Percentiles rank a stretch among this genome's conserved stretches.
Evolutionary conservation across 2,329 filamentous ascomycete species (phyloP).

Genomic region (Leptographium procerum): DNA sequence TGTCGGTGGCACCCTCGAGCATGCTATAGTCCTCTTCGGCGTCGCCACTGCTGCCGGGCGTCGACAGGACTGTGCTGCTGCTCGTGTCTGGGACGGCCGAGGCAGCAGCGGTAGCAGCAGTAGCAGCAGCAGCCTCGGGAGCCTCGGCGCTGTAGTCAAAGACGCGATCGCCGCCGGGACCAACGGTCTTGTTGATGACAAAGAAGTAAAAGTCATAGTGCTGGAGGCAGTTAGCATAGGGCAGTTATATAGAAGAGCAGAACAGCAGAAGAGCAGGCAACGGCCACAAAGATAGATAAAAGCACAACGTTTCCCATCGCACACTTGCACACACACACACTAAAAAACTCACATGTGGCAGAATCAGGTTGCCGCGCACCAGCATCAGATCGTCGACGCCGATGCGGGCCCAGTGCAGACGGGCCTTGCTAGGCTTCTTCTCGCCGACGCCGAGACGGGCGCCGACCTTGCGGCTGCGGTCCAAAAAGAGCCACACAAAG

Average conservation of each 20-base stretch:
- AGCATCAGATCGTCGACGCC: conserved; percentile 93
- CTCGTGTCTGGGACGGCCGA: conserved; percentile 3
- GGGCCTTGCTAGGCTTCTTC: conserved; percentile 50
- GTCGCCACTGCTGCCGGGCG: conserved; percentile 17
- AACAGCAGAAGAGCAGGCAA: not conserved
- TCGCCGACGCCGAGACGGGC: conserved; percentile 68
- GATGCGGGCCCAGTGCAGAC: conserved; percentile 81
- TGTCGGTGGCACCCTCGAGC: conserved; percentile 66
- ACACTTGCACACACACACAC: not conserved
- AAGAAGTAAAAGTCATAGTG: conserved; percentile 98
- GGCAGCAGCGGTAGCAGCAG: conserved; percentile 6
- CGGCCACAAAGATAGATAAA: not conserved
- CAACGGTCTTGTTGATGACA: conserved; percentile 73
- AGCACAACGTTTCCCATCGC: too few species aligned
- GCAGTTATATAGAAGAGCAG: not conserved
- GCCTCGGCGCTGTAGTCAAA: conserved; percentile 61
- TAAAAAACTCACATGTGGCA: conserved; percentile 68
- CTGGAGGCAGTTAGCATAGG: conserved; percentile 30
- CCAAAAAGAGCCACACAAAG: conserved; percentile 82
- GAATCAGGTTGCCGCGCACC: conserved; percentile 79
- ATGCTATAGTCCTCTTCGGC: conserved; percentile 30
- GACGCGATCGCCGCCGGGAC: conserved; percentile 58
- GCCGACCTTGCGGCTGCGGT: conserved; percentile 81
- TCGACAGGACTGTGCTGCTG: conserved; percentile 18
- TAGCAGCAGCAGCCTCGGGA: conserved; percentile 16